These are phyloP conservation scores for Caryopteris hybrid DNA, from an alignment of 305 asterid species.

Conservation along the genomic window DNA sequence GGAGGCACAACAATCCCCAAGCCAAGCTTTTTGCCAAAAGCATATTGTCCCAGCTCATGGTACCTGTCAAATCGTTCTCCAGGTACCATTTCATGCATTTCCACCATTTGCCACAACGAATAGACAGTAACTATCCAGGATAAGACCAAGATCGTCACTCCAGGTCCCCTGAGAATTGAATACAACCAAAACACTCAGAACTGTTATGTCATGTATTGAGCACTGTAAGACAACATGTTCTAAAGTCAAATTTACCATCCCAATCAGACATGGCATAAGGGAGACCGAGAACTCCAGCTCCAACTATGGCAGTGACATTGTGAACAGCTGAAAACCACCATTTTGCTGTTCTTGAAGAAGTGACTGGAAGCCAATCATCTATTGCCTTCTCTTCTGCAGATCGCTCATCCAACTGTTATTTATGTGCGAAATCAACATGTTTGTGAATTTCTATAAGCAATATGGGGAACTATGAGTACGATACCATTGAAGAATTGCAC, in stretches of 20 bases:
- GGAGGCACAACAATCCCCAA: constrained; percentile 14
- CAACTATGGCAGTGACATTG: too few relatives aligned
- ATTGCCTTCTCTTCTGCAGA: not conserved
- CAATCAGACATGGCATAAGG: not conserved
- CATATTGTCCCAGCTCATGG: constrained; percentile 16
- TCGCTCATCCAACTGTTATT: too few relatives aligned
- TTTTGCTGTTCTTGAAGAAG: not conserved
- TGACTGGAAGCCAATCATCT: not conserved
- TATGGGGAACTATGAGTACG: too few relatives aligned
- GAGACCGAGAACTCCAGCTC: not conserved
- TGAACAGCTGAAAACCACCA: not conserved
- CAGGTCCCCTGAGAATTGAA: not conserved
- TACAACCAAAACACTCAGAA: too few relatives aligned
- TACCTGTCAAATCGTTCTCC: constrained; percentile 19
- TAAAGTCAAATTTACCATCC: not conserved
- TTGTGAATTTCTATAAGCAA: too few relatives aligned
- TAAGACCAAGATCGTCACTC: not conserved
- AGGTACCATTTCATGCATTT: constrained; percentile 11
- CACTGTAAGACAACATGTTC: too few relatives aligned
- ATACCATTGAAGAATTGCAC: too few relatives aligned
- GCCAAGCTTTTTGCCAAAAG: constrained; percentile 8
- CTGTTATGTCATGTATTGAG: too few relatives aligned
- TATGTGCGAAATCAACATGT: too few relatives aligned
- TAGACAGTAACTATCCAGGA: constrained; percentile 14
- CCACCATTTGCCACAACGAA: constrained; percentile 20